Conservation (phyloP, 2,329 filamentous ascomycete species). For the Clarireedia hainanense region DNA sequence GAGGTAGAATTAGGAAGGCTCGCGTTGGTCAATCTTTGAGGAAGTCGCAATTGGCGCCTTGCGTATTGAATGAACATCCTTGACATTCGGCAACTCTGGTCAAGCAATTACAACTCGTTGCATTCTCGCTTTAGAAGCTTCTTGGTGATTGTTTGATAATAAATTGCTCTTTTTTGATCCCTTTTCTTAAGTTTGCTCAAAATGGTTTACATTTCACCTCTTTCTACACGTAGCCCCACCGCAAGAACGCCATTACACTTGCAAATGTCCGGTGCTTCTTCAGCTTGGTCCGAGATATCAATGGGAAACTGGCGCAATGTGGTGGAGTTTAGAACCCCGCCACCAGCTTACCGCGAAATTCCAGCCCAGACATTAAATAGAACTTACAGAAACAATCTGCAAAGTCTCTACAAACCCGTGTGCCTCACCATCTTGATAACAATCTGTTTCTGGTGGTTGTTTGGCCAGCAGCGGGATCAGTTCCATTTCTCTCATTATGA, state of each 20-base stretch:
- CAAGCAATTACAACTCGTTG: neutral
- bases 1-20: no score
- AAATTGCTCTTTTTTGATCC: neutral
- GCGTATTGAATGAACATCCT: neutral
- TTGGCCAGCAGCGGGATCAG: neutral
- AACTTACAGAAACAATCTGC: neutral
- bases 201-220: constrained; percentile 13
- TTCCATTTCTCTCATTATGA: constrained; percentile 2
- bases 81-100: neutral
- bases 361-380: neutral
- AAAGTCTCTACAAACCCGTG: constrained; percentile 1
- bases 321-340: constrained; percentile 5
- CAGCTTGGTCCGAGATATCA: constrained; percentile 17
- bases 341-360: constrained; percentile 2
- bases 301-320: constrained; percentile 14
- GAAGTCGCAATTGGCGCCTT: neutral
- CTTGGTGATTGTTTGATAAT: constrained; percentile 3
- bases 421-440: constrained; percentile 25
- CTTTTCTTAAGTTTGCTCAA: constrained; percentile 6
- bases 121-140: neutral
- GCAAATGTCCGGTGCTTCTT: constrained; percentile 6
- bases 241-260: constrained; percentile 7
- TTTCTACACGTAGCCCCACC: constrained; percentile 10
- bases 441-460: constrained; percentile 16
- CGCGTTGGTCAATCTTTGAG: neutral